Base-by-base conservation (phyloP, 495 filamentous ascomycete genomes). In the Tetracladium marchalianum region DNA sequence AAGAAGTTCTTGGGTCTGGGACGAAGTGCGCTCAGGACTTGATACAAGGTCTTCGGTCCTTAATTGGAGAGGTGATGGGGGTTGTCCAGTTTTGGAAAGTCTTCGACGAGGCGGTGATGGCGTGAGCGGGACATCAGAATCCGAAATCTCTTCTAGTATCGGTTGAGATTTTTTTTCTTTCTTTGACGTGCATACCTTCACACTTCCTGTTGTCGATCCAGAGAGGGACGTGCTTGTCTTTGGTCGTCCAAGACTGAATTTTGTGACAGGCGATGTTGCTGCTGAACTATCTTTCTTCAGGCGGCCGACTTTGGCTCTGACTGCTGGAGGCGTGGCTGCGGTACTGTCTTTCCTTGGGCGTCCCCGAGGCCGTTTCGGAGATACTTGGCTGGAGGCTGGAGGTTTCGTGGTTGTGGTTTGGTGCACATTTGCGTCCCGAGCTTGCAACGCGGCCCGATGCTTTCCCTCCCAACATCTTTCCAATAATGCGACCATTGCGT, bases 381-480 rank as follows among this genome's bases (percentile, higher is more conserved):
- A 54, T 10, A 37, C 34, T 18, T 45, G 41, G 10, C 13, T 44
- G 18, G 47, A 44, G 5, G 45, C n/a, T 32, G 51, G 15, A 18
- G 33, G 11, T 11, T 46, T 41, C 8, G 27, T 35, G 5, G 52
- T 34, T 12, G 41, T 27, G 12, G 33, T 40, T 8, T 43, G 12
- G 11, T 16, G 16, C 1, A 22, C 13, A 44, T 65, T 60, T 4
- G 48, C 38, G 1, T 32, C 51, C 17, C 54, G 35, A 39, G 19
- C 16, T 13, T 48, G 44, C 13, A 56, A 39, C 9, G 51, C 57
- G 13, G 17, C 18, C 34, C 51, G 47, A 36, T 61, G 57, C 50
- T 69, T 68, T 27, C 66, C 69, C 33, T 73, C 61, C 85, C 87
- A 93, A 57, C 87, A 92, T 55, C 77, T 76, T 43, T 85, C 66